phyloP scores from a whole-genome alignment of 495 filamentous ascomycete genomes.

The Pyronema domesticum region DNA sequence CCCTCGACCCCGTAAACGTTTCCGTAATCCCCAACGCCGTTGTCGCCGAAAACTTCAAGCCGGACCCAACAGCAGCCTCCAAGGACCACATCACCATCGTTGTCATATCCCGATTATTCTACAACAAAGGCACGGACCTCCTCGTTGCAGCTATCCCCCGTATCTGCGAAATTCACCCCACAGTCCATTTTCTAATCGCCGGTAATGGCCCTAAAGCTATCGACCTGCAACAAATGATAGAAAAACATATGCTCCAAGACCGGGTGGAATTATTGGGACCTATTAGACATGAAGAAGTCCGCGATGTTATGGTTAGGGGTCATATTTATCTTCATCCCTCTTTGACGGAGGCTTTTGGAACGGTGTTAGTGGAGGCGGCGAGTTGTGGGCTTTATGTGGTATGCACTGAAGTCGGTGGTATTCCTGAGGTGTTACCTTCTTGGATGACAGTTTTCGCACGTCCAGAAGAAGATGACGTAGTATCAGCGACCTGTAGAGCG shows the following conservation, averaged over 20 bases:
- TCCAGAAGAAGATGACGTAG: constrained; percentile 82
- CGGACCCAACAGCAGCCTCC: constrained; percentile 28
- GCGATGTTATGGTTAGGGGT: constrained; percentile 94
- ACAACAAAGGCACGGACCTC: constrained; percentile 95
- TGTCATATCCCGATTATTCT: constrained; percentile 91
- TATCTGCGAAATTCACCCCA: constrained; percentile 69
- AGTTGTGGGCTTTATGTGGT: constrained; percentile 91
- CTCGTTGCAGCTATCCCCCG: constrained; percentile 86
- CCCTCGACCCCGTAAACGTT: constrained; percentile 87
- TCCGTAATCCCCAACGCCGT: constrained; percentile 96
- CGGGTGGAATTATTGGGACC: constrained; percentile 80
- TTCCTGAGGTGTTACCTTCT: constrained; percentile 80
- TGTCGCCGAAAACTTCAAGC: constrained; percentile 86
- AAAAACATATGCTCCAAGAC: constrained; percentile 87
- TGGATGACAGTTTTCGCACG: constrained; percentile 92
- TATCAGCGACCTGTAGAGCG: constrained; percentile 61
- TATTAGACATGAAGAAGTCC: constrained; percentile 85
- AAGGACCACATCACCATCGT: constrained; percentile 63
- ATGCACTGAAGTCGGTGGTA: constrained; percentile 87
- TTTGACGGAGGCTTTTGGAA: constrained; percentile 91
- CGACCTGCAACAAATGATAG: constrained; percentile 93
- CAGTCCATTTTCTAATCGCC: constrained; percentile 93
- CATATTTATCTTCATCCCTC: constrained; percentile 94
- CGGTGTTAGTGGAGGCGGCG: constrained; percentile 91
- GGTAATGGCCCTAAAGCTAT: constrained; percentile 93